Evolutionary conservation across 179 eudicot species (phyloP), one percentile per base, ranked within the genome.

Genomic region (Pouteria campechiana): DNA sequence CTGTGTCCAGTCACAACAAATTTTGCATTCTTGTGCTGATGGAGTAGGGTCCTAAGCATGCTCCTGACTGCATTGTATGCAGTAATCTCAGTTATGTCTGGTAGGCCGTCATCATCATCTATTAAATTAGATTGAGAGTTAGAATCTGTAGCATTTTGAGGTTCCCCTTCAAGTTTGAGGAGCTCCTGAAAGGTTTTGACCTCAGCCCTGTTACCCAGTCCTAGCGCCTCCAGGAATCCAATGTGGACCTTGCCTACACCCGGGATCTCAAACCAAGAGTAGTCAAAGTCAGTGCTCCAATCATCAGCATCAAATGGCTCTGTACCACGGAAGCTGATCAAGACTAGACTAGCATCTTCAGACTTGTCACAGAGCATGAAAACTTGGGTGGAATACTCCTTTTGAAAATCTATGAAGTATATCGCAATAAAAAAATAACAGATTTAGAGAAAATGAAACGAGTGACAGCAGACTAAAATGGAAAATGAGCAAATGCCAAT

Each of bases 221-320:
- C 95, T 36, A 89, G 49, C 57, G 97, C 95, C 75, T 85, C 89
- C 48, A 89, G 28, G 54, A 89, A 89, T 4, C 95, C 97, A 67
- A 75, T 64, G 48, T 89, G 97, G 41, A 85, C 60, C 57, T 74
- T 84, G 19, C 97, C 95, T 22, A 81, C 25, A 20, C 48, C 25
- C 0, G 95, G 83, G 48, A 89, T 68, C 49, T 89, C 75, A 32
- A 71, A 84, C 97, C 95, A 89, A 20, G 97, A 84, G 65, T 74
- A 78, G 51, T 84, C 95, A 11, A 84, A 70, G 67, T 89, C 95
- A 17, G 97, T 89, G 37, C 64, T 67, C 97, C 97, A 89, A 37
- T 89, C 93, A 60, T 76, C 70, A 3, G 83, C 76, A 43, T 89
- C 76, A 31, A 77, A 89, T 17, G 95, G 95, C 54, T 81, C 83